phyloP scores from a whole-genome alignment of 2,329 filamentous ascomycete genomes.

The Dactylellina cionopaga region DNA sequence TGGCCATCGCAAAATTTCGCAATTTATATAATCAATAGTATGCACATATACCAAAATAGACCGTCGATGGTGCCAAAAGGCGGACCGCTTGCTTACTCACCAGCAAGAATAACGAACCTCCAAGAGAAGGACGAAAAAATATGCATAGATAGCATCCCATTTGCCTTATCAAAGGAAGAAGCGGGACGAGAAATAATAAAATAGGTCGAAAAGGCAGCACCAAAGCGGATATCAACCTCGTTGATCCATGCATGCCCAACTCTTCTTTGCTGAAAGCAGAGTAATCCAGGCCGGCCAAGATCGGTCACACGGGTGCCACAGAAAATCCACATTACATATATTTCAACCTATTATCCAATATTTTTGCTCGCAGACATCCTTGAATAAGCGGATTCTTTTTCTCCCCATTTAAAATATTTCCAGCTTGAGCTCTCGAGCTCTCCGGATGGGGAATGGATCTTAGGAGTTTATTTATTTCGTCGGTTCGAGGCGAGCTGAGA shows the following conservation, averaged over 20 bases:
- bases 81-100: too few relatives aligned
- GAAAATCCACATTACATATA: too few relatives aligned
- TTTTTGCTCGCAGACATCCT: background rate
- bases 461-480: background rate
- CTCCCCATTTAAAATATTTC: background rate
- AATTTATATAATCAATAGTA: background rate
- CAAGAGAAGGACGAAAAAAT: too few relatives aligned
- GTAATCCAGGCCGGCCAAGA: background rate
- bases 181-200: slow-evolving; percentile 14
- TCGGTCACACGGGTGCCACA: slow-evolving; percentile 10
- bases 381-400: background rate
- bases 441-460: slow-evolving; percentile 9
- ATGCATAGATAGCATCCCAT: too few relatives aligned
- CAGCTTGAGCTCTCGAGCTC: slow-evolving; percentile 10
- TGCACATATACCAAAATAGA: background rate
- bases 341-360: background rate
- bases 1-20: too few relatives aligned
- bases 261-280: slow-evolving; percentile 4
- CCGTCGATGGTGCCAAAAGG: background rate
- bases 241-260: background rate
- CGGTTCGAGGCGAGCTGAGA: background rate
- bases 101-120: too few relatives aligned
- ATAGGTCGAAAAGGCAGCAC: too few relatives aligned
- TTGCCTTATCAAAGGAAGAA: too few relatives aligned
- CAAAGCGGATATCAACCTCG: background rate